Evolutionary conservation across 139 green algal species (phyloP), one percentile per base, ranked within the genome.

Genomic region (Chlamydomonas incerta): DNA sequence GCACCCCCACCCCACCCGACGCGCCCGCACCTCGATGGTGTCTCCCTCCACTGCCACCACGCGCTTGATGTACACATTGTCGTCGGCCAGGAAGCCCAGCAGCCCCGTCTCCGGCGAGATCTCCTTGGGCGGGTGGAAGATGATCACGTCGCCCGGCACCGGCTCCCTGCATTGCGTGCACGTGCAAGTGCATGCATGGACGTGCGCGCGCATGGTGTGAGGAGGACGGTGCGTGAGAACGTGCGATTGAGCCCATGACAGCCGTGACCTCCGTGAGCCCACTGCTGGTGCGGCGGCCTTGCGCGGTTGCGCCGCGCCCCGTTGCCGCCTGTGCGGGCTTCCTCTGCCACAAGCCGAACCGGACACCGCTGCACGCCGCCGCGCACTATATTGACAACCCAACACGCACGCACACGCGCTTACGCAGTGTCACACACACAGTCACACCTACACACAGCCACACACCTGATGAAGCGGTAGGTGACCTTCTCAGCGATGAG

Each of bases 51-150:
- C 89, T 3, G 96, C 97, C 57, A 99, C 96, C 1, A 99, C 90
- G 9, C 97, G 91, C 93, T 99, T 99, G 90, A 99, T 99, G 91
- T 99, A 99, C 26, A 99, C 96, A 67, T 96, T 87, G 85, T 98
- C 95, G 83, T 98, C 95, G 18, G 94, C 93, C 52, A 97, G 94
- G 41, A 94, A 55, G 34, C 69, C 80, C 41, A 50, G 8, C 41
- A 8, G 41, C 41, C 41, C 41, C 23, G 50, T 50, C 26, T 80
- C 57, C 11, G 81, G 81, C 1, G 67, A 76, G 52, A 76, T 80
- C 70, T 80, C 88, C 83, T 37, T 50, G 5, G 85, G 84, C 18
- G 97, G 97, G 60, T 97, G 93, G 92, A 99, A 99, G 70, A 99
- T 99, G 29, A 99, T 89, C 5, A 99, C 92, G 75, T 99, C 98